Evolutionary conservation across 2,329 filamentous ascomycete species (phyloP), one percentile per base, ranked within the genome.

Genomic region (Thelonectria discophora): DNA sequence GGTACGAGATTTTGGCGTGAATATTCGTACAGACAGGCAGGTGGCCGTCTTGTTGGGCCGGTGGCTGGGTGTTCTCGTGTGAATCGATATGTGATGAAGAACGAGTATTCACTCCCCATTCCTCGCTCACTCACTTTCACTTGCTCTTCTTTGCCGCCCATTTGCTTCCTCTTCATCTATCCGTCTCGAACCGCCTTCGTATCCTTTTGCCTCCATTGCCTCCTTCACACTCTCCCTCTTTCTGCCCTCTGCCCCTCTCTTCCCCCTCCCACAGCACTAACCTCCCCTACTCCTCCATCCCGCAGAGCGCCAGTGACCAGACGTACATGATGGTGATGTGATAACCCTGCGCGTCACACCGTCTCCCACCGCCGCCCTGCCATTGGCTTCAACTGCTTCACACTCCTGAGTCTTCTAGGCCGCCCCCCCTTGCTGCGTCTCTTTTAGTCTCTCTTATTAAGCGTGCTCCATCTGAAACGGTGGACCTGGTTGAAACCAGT

Each of bases 251-350:
- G 9, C 27, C 32, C 24, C 17, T 12, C 18, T 24, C 24, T 17
- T 52, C 45, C 51, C 55, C 32, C 27, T 46, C 49, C 54, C 27
- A 32, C 49, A 40, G 48, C 24, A 24, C 64, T 56, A 24, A 24
- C 62, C 61, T 32, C 48, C 42, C 49, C 51, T 48, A 57, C 65
- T 68, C 49, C 47, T 57, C 59, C 65, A 68, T 62, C 62, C 65
- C 51, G 61, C 65, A 52, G 56, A 65, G 60, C 65, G 68, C 69
- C 63, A 72, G 69, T 72, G 68, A 72, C 63, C 51, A 69, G 65
- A 69, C 68, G 60, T 65, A 68, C 67, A 72, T 69, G 67, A 71
- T 68, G 65, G 65, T 69, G 68, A 67, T 71, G 69, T 72, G 69
- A 72, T 60, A 67, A 63, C 63, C 66, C 65, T 72, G 58, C 52